Percentiles rank a stretch among this genome's conserved stretches.
Conservation (phyloP, 768 basidiomycete genomes). For the Lactarius sp. region DNA sequence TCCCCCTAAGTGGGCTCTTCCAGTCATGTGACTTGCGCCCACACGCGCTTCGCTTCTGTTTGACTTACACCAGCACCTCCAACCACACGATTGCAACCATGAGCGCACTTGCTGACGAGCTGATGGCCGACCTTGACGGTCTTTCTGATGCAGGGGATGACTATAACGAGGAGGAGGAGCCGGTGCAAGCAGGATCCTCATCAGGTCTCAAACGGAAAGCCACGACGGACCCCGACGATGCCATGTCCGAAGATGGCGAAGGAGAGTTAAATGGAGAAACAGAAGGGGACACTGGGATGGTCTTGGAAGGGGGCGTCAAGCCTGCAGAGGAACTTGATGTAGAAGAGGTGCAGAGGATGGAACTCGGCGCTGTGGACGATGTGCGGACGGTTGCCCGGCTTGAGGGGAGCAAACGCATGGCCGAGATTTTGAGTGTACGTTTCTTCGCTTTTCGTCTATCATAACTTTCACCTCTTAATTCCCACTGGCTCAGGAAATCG, state of each 20-base stretch:
- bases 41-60: background rate
- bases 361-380: constrained; percentile 78
- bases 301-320: constrained; percentile 80
- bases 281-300: constrained; percentile 47
- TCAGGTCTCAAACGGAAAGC: constrained; percentile 63
- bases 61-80: background rate
- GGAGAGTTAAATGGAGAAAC: constrained; percentile 41
- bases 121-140: constrained; percentile 87
- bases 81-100: constrained; percentile 36
- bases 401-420: constrained; percentile 81
- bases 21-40: constrained; percentile 11
- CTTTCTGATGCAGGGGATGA: constrained; percentile 59
- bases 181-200: constrained; percentile 28
- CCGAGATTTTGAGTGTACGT: constrained; percentile 74
- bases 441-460: background rate
- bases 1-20: background rate
- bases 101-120: constrained; percentile 86
- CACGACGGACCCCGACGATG: constrained; percentile 43
- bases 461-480: background rate
- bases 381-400: constrained; percentile 86
- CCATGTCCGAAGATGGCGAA: constrained; percentile 53
- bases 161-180: constrained; percentile 40
- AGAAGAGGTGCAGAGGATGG: constrained; percentile 94
- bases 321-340: constrained; percentile 95
- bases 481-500: constrained; percentile 68